Base-by-base conservation (phyloP, 2,329 filamentous ascomycete genomes). In the Aspergillus sp. region DNA sequence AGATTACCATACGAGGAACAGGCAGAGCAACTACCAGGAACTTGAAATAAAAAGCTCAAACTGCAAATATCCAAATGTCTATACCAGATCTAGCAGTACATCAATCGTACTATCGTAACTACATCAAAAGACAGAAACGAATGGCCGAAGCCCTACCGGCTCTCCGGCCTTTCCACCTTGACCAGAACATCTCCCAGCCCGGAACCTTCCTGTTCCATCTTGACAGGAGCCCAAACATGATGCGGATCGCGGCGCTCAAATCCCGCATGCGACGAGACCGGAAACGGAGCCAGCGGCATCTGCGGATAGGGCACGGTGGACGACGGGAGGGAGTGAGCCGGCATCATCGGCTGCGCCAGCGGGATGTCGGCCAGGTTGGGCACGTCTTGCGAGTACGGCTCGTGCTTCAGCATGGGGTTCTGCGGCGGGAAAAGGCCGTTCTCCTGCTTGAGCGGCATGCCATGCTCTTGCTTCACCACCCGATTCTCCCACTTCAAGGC, bases 201-300 rank as follows among this genome's bases (percentile, higher is more conserved):
- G 15, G 41, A 42, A 20, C 37, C 34, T 11, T 42, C 34, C 8
- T 33, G 39, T 27, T 53, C 51, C 7, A 29, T 20, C 39, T 54
- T 55, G 12, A 51, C 35, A 10, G 40, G 39, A 16, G 41, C 35
- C 51, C 51, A 56, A 12, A 25, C 26, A 30, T 40, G 24, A 12
- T 29, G 35, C 6, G 35, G 22, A 7, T 22, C 25, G 27, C n/a
- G n/a, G n/a, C n/a, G n/a, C n/a, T n/a, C n/a, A n/a, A n/a, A n/a
- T n/a, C n/a, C n/a, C n/a, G n/a, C n/a, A n/a, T n/a, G n/a, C n/a
- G n/a, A n/a, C n/a, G n/a, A n/a, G n/a, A n/a, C n/a, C n/a, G n/a
- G n/a, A n/a, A n/a, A n/a, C 2, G 51, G 42, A 1, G 42, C 29
- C 11, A 47, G 38, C 3, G 43, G 45, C 14, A 38, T 26, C 14